Evolutionary conservation across 805 yeast species (phyloP), one percentile per base, ranked within the genome.

Genomic region (Saturnispora mendoncae): DNA sequence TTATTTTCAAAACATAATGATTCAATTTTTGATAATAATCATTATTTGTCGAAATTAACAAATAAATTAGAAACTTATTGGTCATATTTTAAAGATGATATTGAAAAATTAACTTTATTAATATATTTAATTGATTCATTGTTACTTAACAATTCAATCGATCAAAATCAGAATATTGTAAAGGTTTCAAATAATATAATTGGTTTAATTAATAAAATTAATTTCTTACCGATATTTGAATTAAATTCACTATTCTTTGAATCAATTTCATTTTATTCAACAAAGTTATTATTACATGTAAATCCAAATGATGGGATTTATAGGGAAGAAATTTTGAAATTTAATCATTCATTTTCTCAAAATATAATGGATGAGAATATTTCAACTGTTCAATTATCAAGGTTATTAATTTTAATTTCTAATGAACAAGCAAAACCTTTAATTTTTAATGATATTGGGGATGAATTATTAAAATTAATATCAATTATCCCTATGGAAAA

Each of bases 241-340:
- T 14, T 21, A 14, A 38, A 41, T 15, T 33, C 46, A 3, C 25
- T 24, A 4, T 58, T 45, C 36, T 52, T 29, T 31, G 51, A 55
- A 25, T 53, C 61, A 1, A 27, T 50, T 8, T 49, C 43, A 17
- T 51, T 43, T 42, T 52, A 48, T 14, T 51, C 45, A 19, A 27
- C 44, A 4, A 6, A 20, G 6, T 46, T 58, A 24, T 55, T 57
- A 26, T 34, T 42, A 9, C 29, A 23, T 19, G 26, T 54, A 13
- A 36, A 52, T 5, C 43, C 43, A 21, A 40, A 28, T 29, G 38
- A 34, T 12, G 43, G 39, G 2, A 8, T n/a, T n/a, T 40, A 34
- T 17, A 40, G 31, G 23, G 23, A 21, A 6, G 39, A 26, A 9
- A 40, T 34, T 12, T 28, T 34, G 23, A 24, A 40, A 29, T 21